Evolutionary conservation across 2,329 filamentous ascomycete genomes (phyloP).

Genomic region (Akanthomyces lecanii): DNA sequence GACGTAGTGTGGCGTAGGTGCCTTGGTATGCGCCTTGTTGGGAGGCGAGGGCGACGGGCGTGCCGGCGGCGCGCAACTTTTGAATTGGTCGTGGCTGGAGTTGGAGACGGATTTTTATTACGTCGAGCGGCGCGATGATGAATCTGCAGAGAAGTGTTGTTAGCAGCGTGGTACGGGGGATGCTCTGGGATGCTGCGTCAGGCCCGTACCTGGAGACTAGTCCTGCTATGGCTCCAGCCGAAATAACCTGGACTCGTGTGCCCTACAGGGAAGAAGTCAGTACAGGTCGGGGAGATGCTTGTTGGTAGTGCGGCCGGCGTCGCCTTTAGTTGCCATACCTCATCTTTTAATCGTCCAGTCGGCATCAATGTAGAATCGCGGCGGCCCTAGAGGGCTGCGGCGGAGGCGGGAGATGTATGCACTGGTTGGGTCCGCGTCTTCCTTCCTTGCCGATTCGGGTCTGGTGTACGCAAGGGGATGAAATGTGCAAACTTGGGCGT

Average conservation of each 20-base stretch:
- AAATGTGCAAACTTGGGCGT: not conserved
- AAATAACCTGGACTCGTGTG: conserved; percentile 52
- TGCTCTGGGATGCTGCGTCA: not conserved
- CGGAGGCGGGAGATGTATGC: not conserved
- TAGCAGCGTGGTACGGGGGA: conserved; percentile 10
- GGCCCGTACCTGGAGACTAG: conserved; percentile 72
- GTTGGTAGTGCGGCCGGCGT: not conserved
- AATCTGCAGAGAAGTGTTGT: conserved; percentile 53
- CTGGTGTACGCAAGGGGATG: not conserved
- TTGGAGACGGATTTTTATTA: conserved; percentile 96
- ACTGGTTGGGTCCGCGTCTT: not conserved
- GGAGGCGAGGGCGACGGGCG: conserved; percentile 31
- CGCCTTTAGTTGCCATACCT: conserved; percentile 36
- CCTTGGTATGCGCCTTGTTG: conserved; percentile 60
- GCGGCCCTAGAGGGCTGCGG: not conserved
- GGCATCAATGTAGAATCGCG: conserved; percentile 36
- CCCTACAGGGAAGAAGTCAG: conserved; percentile 36
- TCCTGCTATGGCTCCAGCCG: conserved; percentile 63
- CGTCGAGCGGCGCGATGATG: conserved; percentile 90
- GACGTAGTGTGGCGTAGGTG: conserved; percentile 67
- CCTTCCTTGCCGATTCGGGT: not conserved
- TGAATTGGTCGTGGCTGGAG: conserved; percentile 84
- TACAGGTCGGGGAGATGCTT: not conserved
- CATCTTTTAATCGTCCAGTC: conserved; percentile 53
- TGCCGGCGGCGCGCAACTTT: conserved; percentile 56